phyloP scores from a whole-genome alignment of 2,329 filamentous ascomycete species.

The Fragosphaeria purpurea region DNA sequence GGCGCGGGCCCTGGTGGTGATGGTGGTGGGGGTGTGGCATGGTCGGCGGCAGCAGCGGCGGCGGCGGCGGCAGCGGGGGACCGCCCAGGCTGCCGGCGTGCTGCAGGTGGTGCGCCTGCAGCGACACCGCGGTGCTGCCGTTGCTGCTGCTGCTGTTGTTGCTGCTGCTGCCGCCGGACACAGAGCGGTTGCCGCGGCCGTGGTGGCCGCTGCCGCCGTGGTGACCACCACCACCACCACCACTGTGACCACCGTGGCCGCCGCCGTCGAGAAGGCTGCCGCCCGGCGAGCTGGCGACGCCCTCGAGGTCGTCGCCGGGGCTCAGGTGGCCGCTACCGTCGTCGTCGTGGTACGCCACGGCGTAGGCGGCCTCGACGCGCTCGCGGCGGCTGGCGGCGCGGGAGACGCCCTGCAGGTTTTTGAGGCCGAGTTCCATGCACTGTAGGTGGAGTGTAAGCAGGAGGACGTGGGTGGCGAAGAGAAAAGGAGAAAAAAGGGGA shows the following conservation, averaged over 20 bases:
- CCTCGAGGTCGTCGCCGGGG: slow-evolving; percentile 50
- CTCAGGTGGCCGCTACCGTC: slow-evolving; percentile 44
- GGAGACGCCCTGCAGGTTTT: slow-evolving; percentile 64
- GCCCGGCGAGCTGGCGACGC: slow-evolving; percentile 30
- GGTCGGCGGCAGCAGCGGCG: not conserved
- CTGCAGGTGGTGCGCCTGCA: not conserved
- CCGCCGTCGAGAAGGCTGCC: slow-evolving; percentile 23
- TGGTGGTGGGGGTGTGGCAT: not conserved
- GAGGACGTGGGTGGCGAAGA: not conserved
- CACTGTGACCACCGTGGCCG: too few species aligned
- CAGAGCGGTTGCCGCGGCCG: slow-evolving; percentile 20
- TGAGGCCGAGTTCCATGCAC: slow-evolving; percentile 78
- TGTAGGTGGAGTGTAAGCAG: too few species aligned
- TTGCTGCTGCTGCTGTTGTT: too few species aligned
- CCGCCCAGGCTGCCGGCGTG: too few species aligned
- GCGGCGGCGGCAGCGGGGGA: too few species aligned
- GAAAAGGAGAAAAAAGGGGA: not conserved
- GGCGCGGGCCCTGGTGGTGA: not conserved
- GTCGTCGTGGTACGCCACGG: slow-evolving; percentile 46
- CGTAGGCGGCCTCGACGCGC: slow-evolving; percentile 39
- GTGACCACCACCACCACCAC: too few species aligned
- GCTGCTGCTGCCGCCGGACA: slow-evolving; percentile 18
- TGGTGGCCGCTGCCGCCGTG: not conserved
- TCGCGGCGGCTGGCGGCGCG: slow-evolving; percentile 57
- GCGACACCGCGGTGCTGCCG: slow-evolving; percentile 2